Conservation (phyloP, 495 filamentous ascomycete genomes). For the Penicillium salamii region DNA sequence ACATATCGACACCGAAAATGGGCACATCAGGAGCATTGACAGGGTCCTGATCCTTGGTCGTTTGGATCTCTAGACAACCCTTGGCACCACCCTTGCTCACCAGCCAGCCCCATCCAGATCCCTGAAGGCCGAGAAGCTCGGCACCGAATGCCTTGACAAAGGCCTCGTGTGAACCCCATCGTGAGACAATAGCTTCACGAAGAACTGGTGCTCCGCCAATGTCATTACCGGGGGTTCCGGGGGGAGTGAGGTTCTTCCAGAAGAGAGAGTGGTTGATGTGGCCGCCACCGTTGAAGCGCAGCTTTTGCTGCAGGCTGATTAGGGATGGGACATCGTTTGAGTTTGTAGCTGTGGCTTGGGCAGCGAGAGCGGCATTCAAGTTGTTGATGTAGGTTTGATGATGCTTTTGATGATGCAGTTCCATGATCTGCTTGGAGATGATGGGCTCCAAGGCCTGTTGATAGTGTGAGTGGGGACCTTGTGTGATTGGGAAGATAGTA, state of each 20-base stretch:
- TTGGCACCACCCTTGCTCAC: slow-evolving; percentile 67
- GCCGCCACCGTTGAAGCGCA: slow-evolving; percentile 95
- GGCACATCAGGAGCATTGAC: slow-evolving; percentile 73
- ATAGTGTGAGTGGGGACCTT: not conserved
- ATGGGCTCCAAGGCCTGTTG: slow-evolving; percentile 80
- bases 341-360: slow-evolving; percentile 45
- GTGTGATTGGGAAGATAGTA: slow-evolving; percentile 2
- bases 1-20: slow-evolving; percentile 91
- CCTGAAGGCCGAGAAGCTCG: slow-evolving; percentile 81
- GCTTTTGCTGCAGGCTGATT: slow-evolving; percentile 73
- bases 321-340: slow-evolving; percentile 52
- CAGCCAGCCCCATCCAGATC: slow-evolving; percentile 92
- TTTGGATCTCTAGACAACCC: slow-evolving; percentile 64
- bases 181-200: slow-evolving; percentile 60
- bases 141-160: slow-evolving; percentile 68
- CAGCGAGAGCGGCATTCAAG: slow-evolving; percentile 52
- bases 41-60: slow-evolving; percentile 87
- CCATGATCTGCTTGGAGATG: slow-evolving; percentile 96
- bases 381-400: slow-evolving; percentile 66
- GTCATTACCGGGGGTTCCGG: slow-evolving; percentile 60
- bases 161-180: slow-evolving; percentile 66
- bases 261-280: slow-evolving; percentile 93
- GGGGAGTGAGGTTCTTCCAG: slow-evolving; percentile 85
- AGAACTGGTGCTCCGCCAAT: slow-evolving; percentile 52
- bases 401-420: slow-evolving; percentile 69